Evolutionary conservation across 805 yeast genomes (phyloP).

Genomic region (Wickerhamomyces alni): DNA sequence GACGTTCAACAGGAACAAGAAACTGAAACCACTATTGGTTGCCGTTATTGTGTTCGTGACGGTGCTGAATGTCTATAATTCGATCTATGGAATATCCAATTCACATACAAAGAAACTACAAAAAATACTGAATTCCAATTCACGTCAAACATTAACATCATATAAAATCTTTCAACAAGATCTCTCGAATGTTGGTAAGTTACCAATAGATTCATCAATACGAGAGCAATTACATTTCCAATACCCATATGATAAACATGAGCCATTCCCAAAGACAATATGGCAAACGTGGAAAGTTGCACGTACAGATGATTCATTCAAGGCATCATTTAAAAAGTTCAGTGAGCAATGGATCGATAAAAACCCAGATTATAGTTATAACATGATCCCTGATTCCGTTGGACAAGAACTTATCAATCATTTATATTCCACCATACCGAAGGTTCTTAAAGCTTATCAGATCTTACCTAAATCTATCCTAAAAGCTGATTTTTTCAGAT

Average conservation of each 20-base stretch:
- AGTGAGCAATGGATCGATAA: conserved; percentile 58
- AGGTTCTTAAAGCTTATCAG: conserved; percentile 67
- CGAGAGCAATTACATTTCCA: conserved; percentile 61
- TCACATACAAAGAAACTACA: background rate
- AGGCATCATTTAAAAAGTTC: conserved; percentile 41
- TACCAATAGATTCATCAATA: conserved; percentile 17
- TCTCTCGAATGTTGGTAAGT: background rate
- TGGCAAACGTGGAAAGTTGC: conserved; percentile 96
- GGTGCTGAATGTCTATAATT: conserved; percentile 4
- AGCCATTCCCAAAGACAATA: conserved; percentile 67
- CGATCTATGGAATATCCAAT: conserved; percentile 9
- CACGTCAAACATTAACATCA: background rate
- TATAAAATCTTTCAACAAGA: conserved; percentile 5
- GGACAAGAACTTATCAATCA: conserved; percentile 50
- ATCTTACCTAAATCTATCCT: conserved; percentile 75
- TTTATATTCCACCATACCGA: conserved; percentile 67
- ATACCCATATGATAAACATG: conserved; percentile 66
- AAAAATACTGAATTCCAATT: background rate
- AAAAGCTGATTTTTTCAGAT: conserved; percentile 91
- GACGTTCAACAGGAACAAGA: conserved; percentile 1
- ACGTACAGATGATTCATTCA: conserved; percentile 49
- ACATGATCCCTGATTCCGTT: conserved; percentile 64
- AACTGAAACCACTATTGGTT: conserved; percentile 1
- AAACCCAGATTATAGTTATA: conserved; percentile 64
- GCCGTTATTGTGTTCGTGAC: conserved; percentile 2